Evolutionary conservation across 371 early-diverging fungal genomes (phyloP).

Genomic region (Rhizopus arrhizus): DNA sequence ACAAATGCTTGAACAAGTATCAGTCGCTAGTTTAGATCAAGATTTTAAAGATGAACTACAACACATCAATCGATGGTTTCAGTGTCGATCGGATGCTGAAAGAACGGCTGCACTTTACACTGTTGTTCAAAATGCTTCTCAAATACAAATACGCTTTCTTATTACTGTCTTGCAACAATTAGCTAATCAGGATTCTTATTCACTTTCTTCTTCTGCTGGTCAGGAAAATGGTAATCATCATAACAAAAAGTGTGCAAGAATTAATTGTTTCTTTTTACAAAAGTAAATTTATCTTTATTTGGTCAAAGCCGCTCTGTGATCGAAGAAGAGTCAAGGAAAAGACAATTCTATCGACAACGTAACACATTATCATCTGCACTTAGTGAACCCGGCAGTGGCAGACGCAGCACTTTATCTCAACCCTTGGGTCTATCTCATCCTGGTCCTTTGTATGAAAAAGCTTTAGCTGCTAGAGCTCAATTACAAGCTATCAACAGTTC

Average conservation of each 20-base stretch:
- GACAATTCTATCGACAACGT: slow-evolving; percentile 36
- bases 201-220: slow-evolving; percentile 59
- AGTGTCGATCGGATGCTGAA: slow-evolving; percentile 88
- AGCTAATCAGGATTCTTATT: slow-evolving; percentile 72
- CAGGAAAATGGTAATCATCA: slow-evolving; percentile 57
- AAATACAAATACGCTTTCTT: slow-evolving; percentile 91
- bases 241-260: background rate
- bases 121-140: slow-evolving; percentile 87
- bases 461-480: slow-evolving; percentile 45
- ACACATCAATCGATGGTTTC: slow-evolving; percentile 95
- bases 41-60: slow-evolving; percentile 91
- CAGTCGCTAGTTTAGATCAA: slow-evolving; percentile 88
- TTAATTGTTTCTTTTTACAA: slow-evolving; percentile 4
- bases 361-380: slow-evolving; percentile 35
- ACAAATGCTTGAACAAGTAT: slow-evolving; percentile 92
- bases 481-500: slow-evolving; percentile 32
- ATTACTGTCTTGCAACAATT: slow-evolving; percentile 90
- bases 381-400: slow-evolving; percentile 50
- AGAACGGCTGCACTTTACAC: slow-evolving; percentile 90
- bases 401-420: slow-evolving; percentile 38
- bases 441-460: slow-evolving; percentile 49
- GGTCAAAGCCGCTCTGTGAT: background rate
- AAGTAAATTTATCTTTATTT: background rate
- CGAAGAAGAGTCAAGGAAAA: slow-evolving; percentile 40
- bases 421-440: slow-evolving; percentile 31